phyloP scores from a whole-genome alignment of 1,284 basidiomycete species.

The Melampsora larici-populina region DNA sequence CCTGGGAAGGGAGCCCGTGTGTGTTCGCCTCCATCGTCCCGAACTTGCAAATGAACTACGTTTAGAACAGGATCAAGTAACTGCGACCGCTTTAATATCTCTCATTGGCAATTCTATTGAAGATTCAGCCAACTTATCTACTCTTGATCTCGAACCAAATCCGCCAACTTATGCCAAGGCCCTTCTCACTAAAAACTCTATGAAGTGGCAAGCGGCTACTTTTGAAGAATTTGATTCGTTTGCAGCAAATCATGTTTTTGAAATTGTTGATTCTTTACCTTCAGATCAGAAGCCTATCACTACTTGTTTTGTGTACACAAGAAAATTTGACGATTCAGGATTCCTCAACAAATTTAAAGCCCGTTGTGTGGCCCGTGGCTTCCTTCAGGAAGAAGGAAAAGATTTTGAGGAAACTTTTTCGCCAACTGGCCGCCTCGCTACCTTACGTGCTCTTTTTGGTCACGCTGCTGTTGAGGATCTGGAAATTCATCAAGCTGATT shows the following conservation, averaged over 20 bases:
- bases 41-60: too few species aligned
- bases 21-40: too few species aligned
- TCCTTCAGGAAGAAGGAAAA: slow-evolving; percentile 32
- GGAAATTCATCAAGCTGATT: slow-evolving; percentile 23
- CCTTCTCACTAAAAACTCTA: not conserved
- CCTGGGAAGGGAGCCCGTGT: too few species aligned
- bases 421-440: slow-evolving; percentile 23
- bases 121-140: too few species aligned
- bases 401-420: slow-evolving; percentile 38
- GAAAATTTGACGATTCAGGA: too few species aligned
- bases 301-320: slow-evolving; percentile 19
- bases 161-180: not conserved
- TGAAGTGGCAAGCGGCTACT: not conserved
- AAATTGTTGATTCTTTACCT: not conserved
- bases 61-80: too few species aligned
- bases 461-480: slow-evolving; percentile 3
- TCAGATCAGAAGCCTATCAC: slow-evolving; percentile 25
- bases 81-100: too few species aligned
- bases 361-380: slow-evolving; percentile 33
- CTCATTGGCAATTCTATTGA: too few species aligned
- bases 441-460: not conserved
- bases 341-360: slow-evolving; percentile 30
- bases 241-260: slow-evolving; percentile 26
- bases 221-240: slow-evolving; percentile 35
- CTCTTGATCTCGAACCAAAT: not conserved